Evolutionary conservation across 306 rosid species (phyloP).

Genomic region (Cucurbita maxima): DNA sequence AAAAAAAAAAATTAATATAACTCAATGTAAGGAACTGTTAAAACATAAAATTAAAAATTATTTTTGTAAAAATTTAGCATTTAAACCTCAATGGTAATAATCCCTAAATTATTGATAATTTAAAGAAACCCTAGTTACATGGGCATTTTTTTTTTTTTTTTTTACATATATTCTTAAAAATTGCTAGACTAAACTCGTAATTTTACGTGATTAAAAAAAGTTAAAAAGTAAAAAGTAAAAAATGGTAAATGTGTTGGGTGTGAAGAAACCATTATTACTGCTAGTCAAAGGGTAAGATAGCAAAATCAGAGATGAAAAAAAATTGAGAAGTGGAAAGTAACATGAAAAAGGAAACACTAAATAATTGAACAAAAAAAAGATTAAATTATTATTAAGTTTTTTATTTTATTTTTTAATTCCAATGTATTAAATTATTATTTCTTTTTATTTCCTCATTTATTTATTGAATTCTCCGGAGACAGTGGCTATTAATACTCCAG

Average conservation of each 20-base stretch:
- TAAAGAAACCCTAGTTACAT: too few species aligned
- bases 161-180: too few species aligned
- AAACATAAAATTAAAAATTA: too few species aligned
- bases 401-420: background rate
- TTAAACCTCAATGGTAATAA: too few species aligned
- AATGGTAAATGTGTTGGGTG: background rate
- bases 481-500: constrained; percentile 10
- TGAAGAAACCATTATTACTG: background rate
- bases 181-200: too few species aligned
- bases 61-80: too few species aligned
- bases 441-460: background rate
- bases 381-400: too few species aligned
- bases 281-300: background rate
- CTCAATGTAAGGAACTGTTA: too few species aligned
- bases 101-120: too few species aligned
- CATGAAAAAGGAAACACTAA: background rate
- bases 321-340: background rate
- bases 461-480: constrained; percentile 6
- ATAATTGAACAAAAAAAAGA: background rate
- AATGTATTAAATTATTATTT: background rate
- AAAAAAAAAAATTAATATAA: too few species aligned
- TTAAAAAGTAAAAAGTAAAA: background rate
- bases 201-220: too few species aligned
- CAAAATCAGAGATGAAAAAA: background rate
- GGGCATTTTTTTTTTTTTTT: too few species aligned